Conservation (phyloP, 495 filamentous ascomycete species). For the Annulohypoxylon maeteangense region DNA sequence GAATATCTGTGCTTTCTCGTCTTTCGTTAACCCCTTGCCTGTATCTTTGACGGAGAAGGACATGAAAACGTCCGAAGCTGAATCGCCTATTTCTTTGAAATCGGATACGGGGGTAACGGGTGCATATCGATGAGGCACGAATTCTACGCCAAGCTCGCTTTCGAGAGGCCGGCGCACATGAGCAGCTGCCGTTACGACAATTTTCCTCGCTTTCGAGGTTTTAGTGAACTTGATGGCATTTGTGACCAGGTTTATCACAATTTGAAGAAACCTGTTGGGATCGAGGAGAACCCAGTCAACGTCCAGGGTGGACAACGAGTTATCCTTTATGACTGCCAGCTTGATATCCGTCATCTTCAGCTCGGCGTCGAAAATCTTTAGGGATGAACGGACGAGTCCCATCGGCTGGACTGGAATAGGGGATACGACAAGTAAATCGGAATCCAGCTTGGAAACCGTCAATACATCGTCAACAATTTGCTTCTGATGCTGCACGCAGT, state of each 20-base stretch:
- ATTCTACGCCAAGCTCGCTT: conserved; percentile 54
- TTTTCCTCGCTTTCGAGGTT: conserved; percentile 58
- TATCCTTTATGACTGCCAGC: conserved; percentile 68
- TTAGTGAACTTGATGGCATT: conserved; percentile 84
- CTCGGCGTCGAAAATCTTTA: conserved; percentile 80
- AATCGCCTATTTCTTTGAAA: conserved; percentile 47
- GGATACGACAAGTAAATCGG: conserved; percentile 73
- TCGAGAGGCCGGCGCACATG: conserved; percentile 58
- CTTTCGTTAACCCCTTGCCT: conserved; percentile 73
- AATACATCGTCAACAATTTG: conserved; percentile 84
- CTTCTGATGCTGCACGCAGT: conserved; percentile 81
- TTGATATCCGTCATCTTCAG: conserved; percentile 72
- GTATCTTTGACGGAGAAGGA: conserved; percentile 79
- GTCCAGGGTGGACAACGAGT: conserved; percentile 62
- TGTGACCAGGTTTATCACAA: conserved; percentile 75
- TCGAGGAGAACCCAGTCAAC: conserved; percentile 77
- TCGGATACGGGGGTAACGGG: conserved; percentile 36
- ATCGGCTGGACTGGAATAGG: conserved; percentile 74
- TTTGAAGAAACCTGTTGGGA: conserved; percentile 75
- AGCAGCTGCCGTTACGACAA: conserved; percentile 69
- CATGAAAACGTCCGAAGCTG: conserved; percentile 62
- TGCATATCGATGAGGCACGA: conserved; percentile 44
- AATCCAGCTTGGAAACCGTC: conserved; percentile 81
- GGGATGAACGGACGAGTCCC: conserved; percentile 66
- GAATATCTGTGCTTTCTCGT: conserved; percentile 76